Conservation (phyloP, 2,329 filamentous ascomycete genomes). For the Myriosclerotinia scirpicola region DNA sequence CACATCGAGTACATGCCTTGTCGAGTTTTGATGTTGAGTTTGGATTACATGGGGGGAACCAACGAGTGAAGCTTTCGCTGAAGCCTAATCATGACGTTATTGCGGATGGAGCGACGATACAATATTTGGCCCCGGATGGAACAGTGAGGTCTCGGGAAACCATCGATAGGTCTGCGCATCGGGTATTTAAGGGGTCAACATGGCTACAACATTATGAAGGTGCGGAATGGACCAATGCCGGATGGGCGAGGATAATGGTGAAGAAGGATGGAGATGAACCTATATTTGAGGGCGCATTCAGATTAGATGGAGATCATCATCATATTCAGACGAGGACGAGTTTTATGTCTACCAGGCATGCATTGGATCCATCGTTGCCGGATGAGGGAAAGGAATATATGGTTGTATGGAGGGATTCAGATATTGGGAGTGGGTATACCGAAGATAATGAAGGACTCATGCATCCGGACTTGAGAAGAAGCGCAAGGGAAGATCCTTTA, state of each 20-base stretch:
- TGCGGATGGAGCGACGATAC: conserved; percentile 70
- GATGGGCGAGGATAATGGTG: conserved; percentile 83
- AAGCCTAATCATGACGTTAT: conserved; percentile 92
- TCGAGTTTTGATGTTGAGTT: conserved; percentile 87
- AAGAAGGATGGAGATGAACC: conserved; percentile 73
- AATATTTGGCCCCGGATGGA: conserved; percentile 72
- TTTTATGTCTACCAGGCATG: conserved; percentile 71
- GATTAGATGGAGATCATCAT: conserved; percentile 77
- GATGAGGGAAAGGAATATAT: conserved; percentile 68
- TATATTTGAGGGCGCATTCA: conserved; percentile 88
- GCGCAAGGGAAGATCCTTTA: conserved; percentile 43
- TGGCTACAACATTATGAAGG: conserved; percentile 64
- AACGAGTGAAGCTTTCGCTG: conserved; percentile 75
- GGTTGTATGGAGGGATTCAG: conserved; percentile 90
- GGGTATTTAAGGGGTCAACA: conserved; percentile 78
- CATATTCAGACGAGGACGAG: conserved; percentile 76
- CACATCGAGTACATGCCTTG: conserved; percentile 74
- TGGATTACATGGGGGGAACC: conserved; percentile 62
- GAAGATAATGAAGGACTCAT: conserved; percentile 53
- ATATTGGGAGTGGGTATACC: conserved; percentile 54
- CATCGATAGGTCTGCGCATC: conserved; percentile 72
- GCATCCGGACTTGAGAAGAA: conserved; percentile 39
- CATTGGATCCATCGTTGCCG: conserved; percentile 63
- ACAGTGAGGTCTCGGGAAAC: conserved; percentile 63
- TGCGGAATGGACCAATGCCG: conserved; percentile 72